Conservation (phyloP, 139 green algal genomes). For the Haematococcus lacustris region DNA sequence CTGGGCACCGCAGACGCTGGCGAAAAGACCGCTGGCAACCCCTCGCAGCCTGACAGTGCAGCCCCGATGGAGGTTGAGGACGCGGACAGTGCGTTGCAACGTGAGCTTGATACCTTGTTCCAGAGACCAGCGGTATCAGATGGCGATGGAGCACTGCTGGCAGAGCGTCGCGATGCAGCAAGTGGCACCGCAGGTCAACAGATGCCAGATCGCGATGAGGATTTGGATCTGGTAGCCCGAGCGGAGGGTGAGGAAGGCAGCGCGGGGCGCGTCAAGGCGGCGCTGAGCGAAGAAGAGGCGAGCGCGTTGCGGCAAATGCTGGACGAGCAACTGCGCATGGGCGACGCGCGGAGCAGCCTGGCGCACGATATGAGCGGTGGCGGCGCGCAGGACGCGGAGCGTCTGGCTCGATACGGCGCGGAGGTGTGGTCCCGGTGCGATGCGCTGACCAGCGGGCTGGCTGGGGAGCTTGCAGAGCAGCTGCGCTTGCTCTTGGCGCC, state of each 20-base stretch:
- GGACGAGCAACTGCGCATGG: background rate
- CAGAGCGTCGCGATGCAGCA: background rate
- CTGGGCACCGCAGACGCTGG: background rate
- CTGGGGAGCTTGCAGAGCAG: constrained; percentile 90
- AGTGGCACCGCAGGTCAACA: background rate
- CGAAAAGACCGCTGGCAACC: background rate
- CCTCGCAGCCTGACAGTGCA: background rate
- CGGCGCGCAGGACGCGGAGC: no score
- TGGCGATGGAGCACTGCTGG: background rate
- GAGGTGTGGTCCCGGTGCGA: constrained; percentile 78
- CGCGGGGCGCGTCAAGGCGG: background rate
- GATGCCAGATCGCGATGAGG: background rate
- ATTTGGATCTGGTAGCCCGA: no score
- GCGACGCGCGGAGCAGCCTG: background rate
- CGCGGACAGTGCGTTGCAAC: no score
- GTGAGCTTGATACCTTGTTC: background rate
- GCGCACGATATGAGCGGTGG: background rate
- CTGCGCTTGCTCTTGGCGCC: constrained; percentile 93
- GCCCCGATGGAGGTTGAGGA: background rate
- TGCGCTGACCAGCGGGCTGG: constrained; percentile 59
- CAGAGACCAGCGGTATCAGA: background rate
- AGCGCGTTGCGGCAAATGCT: background rate
- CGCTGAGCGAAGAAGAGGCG: background rate
- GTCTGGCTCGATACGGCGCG: constrained; percentile 21
- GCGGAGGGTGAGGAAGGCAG: background rate